phyloP scores from a whole-genome alignment of 2,329 filamentous ascomycete genomes.

The Phialemoniopsis sp. region DNA sequence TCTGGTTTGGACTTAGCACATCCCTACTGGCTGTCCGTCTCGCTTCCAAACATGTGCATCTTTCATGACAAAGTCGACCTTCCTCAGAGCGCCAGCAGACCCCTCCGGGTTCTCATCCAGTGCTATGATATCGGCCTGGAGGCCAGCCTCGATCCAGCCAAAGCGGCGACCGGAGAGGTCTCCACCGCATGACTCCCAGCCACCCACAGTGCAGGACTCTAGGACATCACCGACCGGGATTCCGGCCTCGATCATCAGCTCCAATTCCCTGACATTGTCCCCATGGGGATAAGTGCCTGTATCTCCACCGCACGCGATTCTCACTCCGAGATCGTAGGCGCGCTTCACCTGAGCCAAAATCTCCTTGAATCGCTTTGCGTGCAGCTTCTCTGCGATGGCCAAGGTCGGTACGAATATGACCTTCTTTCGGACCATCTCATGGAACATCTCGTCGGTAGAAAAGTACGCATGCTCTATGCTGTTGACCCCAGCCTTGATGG shows the following conservation, averaged over 20 bases:
- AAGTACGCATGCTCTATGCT: conserved; percentile 41
- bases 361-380: conserved; percentile 13
- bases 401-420: conserved; percentile 51
- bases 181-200: conserved; percentile 46
- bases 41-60: conserved; percentile 41
- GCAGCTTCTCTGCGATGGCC: conserved; percentile 33
- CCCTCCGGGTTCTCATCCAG: conserved; percentile 31
- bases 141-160: conserved; percentile 39
- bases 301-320: conserved; percentile 42
- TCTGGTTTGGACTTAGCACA: too few relatives aligned
- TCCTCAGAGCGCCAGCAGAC: conserved; percentile 32
- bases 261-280: conserved; percentile 41
- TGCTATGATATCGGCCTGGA: conserved; percentile 41
- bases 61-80: conserved; percentile 47
- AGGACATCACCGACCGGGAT: conserved; percentile 40
- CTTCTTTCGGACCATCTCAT: conserved; percentile 35
- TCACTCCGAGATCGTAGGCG: conserved; percentile 38
- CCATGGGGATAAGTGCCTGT: conserved; percentile 45
- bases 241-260: conserved; percentile 42
- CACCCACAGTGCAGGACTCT: conserved; percentile 38
- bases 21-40: conserved; percentile 6
- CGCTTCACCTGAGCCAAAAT: conserved; percentile 31
- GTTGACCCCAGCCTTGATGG: conserved; percentile 39
- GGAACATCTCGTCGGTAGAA: conserved; percentile 31
- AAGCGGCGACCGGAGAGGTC: conserved; percentile 42